These are phyloP conservation scores for Ilyonectria destructans DNA, from an alignment of 2,329 filamentous ascomycete genomes.

Conservation along the genomic window DNA sequence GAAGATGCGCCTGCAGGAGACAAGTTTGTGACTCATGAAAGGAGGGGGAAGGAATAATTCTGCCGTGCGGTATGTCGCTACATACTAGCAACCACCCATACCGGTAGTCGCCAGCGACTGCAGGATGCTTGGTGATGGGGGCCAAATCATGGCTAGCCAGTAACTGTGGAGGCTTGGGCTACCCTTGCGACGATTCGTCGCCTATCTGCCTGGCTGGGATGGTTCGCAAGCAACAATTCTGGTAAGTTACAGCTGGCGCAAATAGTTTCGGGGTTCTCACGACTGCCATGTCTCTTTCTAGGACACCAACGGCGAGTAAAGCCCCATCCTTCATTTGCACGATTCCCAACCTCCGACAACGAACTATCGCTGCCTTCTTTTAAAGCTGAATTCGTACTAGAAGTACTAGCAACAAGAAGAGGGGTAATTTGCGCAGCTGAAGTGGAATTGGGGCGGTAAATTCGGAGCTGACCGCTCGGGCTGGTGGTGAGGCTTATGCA, in stretches of 20 bases:
- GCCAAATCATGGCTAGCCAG: not conserved
- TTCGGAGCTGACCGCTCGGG: not conserved
- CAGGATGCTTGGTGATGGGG: not conserved
- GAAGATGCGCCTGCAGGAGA: not conserved
- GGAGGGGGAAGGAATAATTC: too few relatives aligned
- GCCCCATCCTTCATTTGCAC: too few relatives aligned
- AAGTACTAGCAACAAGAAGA: not conserved
- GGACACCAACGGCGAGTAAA: too few relatives aligned
- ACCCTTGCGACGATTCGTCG: not conserved
- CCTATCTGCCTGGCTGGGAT: too few relatives aligned
- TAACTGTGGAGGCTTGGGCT: not conserved
- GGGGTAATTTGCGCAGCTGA: not conserved
- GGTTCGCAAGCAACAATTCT: too few relatives aligned
- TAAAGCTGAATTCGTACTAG: not conserved
- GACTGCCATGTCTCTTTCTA: too few relatives aligned
- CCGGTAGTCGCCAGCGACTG: not conserved
- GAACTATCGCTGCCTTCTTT: too few relatives aligned
- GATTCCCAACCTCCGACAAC: too few relatives aligned
- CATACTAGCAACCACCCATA: too few relatives aligned
- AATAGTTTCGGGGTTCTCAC: too few relatives aligned
- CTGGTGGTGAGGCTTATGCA: not conserved
- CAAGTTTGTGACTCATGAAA: not conserved
- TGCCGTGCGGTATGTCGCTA: not conserved
- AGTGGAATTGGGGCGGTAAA: not conserved
- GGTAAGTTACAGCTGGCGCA: too few relatives aligned